A percentile compares a stretch with the other conserved stretches of the same genome.
These are phyloP conservation scores for Dioscorea alata DNA, from an alignment of 106 monocot species.

Conservation along the genomic window DNA sequence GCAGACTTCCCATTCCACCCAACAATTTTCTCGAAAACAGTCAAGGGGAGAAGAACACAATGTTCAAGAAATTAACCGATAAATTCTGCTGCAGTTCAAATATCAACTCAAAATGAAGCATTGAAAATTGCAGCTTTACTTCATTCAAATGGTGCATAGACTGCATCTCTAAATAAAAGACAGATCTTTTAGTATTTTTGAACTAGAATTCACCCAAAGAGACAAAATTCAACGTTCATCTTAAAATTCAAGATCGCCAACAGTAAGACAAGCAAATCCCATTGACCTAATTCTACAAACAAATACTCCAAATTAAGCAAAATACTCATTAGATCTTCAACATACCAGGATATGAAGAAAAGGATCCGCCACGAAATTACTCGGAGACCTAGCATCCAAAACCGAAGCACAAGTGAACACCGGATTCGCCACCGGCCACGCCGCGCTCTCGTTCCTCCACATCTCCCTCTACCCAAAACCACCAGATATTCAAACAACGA, in stretches of 20 bases:
- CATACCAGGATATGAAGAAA: slow-evolving; percentile 73
- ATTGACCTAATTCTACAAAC: background rate
- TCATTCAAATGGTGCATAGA: background rate
- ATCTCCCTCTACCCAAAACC: slow-evolving; percentile 30
- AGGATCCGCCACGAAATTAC: slow-evolving; percentile 93
- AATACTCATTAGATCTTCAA: background rate
- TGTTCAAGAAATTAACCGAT: background rate
- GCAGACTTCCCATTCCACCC: too few relatives aligned
- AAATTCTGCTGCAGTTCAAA: background rate
- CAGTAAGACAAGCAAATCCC: background rate
- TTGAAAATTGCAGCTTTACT: background rate
- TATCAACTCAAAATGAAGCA: background rate
- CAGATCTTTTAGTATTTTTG: background rate
- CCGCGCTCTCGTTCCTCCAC: slow-evolving; percentile 59
- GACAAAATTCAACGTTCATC: background rate
- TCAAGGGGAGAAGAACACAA: too few relatives aligned
- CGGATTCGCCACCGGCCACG: slow-evolving; percentile 93
- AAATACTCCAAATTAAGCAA: background rate
- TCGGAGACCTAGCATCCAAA: slow-evolving; percentile 51
- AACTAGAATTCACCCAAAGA: background rate
- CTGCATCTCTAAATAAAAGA: background rate
- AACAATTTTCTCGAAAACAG: too few relatives aligned
- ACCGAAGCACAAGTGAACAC: slow-evolving; percentile 66
- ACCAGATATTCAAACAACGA: background rate
- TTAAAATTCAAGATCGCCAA: background rate